A percentile compares a stretch with the other conserved stretches of the same genome.
phyloP scores from a whole-genome alignment of 139 green algal genomes.

The Chlorella ohadii region DNA sequence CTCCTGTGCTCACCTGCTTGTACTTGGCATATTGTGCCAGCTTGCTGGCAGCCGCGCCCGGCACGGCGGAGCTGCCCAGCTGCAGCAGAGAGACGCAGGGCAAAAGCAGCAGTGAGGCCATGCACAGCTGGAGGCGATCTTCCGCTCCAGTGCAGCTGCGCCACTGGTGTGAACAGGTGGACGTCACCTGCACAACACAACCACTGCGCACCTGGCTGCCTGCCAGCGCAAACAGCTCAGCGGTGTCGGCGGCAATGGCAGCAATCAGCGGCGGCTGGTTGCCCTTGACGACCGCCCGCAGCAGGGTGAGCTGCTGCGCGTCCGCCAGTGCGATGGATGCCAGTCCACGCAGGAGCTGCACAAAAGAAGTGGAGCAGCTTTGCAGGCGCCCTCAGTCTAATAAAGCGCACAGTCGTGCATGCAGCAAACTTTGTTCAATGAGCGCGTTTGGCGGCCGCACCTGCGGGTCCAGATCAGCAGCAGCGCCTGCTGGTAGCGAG shows the following conservation, averaged over 20 bases:
- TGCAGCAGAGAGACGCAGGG: not conserved
- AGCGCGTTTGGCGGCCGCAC: not conserved
- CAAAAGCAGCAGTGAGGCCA: too few species aligned
- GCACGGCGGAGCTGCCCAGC: not conserved
- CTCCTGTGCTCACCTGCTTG: conserved; percentile 28
- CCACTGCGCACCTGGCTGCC: conserved; percentile 8
- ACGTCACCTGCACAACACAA: too few species aligned
- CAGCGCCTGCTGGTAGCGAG: conserved; percentile 5
- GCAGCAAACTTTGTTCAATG: too few species aligned
- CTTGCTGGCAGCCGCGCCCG: conserved; percentile 12
- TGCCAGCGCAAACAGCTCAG: conserved; percentile 37
- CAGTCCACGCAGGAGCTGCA: conserved; percentile 21
- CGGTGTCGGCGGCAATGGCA: conserved; percentile 43
- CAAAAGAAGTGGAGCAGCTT: too few species aligned
- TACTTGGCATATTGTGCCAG: conserved; percentile 38
- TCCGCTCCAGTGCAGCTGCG: too few species aligned
- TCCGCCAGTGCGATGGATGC: conserved; percentile 37
- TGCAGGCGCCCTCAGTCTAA: too few species aligned
- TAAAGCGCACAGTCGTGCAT: too few species aligned
- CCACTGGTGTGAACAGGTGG: too few species aligned
- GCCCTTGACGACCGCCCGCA: conserved; percentile 60
- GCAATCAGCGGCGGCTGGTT: conserved; percentile 51
- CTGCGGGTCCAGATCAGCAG: conserved; percentile 10
- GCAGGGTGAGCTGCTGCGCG: conserved; percentile 55
- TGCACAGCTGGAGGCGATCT: too few species aligned